phyloP scores from a whole-genome alignment of 2,329 filamentous ascomycete species.

The Neofusicoccum umdonicola region DNA sequence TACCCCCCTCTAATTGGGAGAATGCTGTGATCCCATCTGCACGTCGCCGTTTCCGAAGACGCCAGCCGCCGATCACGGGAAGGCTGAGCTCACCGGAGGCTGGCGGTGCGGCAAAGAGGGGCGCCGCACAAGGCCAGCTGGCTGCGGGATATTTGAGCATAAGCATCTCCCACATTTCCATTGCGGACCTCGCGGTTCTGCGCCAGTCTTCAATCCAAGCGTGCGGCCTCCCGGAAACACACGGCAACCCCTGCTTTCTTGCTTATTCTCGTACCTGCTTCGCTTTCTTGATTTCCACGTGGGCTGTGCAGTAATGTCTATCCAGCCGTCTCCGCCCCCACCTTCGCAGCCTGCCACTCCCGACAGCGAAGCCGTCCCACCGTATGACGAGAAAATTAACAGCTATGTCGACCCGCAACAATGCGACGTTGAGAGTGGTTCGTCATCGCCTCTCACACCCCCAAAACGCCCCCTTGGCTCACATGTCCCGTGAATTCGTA shows the following conservation, averaged over 20 bases:
- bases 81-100: too few relatives aligned
- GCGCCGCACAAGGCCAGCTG: too few relatives aligned
- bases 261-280: background rate
- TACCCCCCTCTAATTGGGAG: too few relatives aligned
- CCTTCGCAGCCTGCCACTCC: background rate
- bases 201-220: too few relatives aligned
- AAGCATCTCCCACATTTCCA: too few relatives aligned
- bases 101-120: too few relatives aligned
- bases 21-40: too few relatives aligned
- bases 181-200: too few relatives aligned
- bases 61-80: too few relatives aligned
- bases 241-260: background rate
- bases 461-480: background rate
- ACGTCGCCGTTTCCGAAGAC: too few relatives aligned
- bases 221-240: background rate
- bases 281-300: background rate
- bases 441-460: background rate
- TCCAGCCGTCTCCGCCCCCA: slow-evolving; percentile 8
- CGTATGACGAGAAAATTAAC: background rate
- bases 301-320: background rate
- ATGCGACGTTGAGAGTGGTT: background rate
- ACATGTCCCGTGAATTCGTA: background rate
- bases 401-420: too few relatives aligned
- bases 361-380: background rate
- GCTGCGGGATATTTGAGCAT: too few relatives aligned